These are phyloP conservation scores for Sporisorium scitamineum DNA, from an alignment of 1,284 basidiomycete species.

Conservation along the genomic window DNA sequence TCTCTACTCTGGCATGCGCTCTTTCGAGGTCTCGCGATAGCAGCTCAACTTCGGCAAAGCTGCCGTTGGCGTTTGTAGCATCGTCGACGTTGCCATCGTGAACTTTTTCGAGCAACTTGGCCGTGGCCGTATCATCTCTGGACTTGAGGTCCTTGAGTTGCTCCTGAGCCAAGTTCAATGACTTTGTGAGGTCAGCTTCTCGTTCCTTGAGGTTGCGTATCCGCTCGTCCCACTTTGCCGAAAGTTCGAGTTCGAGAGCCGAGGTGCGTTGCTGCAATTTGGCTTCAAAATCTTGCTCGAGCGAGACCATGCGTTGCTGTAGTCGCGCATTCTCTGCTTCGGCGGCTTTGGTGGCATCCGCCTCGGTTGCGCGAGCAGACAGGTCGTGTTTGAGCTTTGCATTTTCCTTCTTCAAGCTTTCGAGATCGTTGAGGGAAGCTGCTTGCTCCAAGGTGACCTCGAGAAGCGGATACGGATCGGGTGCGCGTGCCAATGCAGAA, in stretches of 20 bases:
- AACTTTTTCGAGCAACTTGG: slow-evolving; percentile 86
- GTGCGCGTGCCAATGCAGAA: slow-evolving; percentile 81
- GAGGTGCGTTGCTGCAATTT: slow-evolving; percentile 84
- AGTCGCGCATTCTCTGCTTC: slow-evolving; percentile 87
- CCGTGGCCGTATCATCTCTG: slow-evolving; percentile 90
- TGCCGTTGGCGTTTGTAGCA: slow-evolving; percentile 14
- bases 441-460: slow-evolving; percentile 82
- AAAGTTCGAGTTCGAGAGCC: slow-evolving; percentile 93
- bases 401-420: slow-evolving; percentile 36
- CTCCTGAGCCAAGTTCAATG: slow-evolving; percentile 83
- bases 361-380: slow-evolving; percentile 10
- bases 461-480: slow-evolving; percentile 94
- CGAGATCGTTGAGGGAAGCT: slow-evolving; percentile 45
- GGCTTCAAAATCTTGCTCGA: slow-evolving; percentile 80
- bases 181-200: slow-evolving; percentile 89
- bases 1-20: slow-evolving; percentile 89
- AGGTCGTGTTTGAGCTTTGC: slow-evolving; percentile 34
- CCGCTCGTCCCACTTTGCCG: slow-evolving; percentile 94
- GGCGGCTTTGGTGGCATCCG: slow-evolving; percentile 71
- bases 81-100: slow-evolving; percentile 72
- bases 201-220: slow-evolving; percentile 93
- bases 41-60: slow-evolving; percentile 39
- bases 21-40: slow-evolving; percentile 90
- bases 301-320: slow-evolving; percentile 73
- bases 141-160: slow-evolving; percentile 89